Evolutionary conservation across 2,329 filamentous ascomycete species (phyloP).

Genomic region (Epichloe coenophiala): DNA sequence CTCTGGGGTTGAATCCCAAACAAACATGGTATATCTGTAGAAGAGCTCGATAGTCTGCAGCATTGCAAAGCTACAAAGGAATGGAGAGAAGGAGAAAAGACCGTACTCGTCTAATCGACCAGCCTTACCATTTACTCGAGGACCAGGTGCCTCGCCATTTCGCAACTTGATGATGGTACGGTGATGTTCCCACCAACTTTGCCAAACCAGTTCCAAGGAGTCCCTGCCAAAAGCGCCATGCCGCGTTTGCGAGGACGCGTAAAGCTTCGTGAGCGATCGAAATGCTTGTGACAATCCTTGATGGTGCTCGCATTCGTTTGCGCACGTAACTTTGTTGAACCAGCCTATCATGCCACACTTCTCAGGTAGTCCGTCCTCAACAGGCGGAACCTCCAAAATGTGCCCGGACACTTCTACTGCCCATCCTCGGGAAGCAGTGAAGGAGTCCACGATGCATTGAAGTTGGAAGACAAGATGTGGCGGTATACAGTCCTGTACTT

Average conservation of each 20-base stretch:
- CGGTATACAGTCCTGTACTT: slow-evolving; percentile 26
- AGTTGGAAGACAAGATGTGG: slow-evolving; percentile 36
- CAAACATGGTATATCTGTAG: slow-evolving; percentile 18
- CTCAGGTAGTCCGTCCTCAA: not conserved
- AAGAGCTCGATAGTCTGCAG: slow-evolving; percentile 28
- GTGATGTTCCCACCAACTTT: not conserved
- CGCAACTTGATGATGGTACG: not conserved
- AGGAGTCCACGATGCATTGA: slow-evolving; percentile 35
- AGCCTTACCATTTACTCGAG: too few relatives aligned
- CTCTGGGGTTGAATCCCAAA: slow-evolving; percentile 29
- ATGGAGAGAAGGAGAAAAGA: slow-evolving; percentile 35
- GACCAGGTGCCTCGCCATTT: not conserved
- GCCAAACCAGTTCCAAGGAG: not conserved
- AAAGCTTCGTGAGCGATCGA: not conserved
- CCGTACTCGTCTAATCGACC: slow-evolving; percentile 23
- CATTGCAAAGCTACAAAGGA: slow-evolving; percentile 31
- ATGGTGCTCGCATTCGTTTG: not conserved
- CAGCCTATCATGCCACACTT: not conserved
- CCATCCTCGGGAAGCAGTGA: slow-evolving; percentile 32
- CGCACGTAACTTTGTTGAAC: not conserved
- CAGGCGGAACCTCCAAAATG: not conserved
- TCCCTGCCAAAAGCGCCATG: not conserved
- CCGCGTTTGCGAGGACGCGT: not conserved
- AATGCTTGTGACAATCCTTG: not conserved
- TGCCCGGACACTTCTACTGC: slow-evolving; percentile 8